Evolutionary conservation across 1,284 basidiomycete species (phyloP), one percentile per base, ranked within the genome.

Genomic region (Sporisorium sorghi): DNA sequence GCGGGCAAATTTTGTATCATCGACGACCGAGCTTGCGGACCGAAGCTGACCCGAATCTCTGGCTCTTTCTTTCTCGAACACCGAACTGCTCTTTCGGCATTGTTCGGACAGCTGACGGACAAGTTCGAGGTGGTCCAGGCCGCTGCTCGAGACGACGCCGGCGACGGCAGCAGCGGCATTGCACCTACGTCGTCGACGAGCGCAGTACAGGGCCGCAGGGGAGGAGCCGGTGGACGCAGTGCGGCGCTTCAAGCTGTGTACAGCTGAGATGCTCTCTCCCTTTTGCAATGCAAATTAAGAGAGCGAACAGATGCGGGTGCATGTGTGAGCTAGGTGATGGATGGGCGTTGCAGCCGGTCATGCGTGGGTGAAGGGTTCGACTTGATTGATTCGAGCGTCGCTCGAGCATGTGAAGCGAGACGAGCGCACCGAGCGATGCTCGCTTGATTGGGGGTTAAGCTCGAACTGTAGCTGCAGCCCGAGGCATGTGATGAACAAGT

Each of bases 91-190:
- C n/a, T n/a, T n/a, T 46, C n/a, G 17, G 33, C 23, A 19, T 28
- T 43, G 39, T 55, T 23, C 21, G 30, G n/a, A 19, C 59, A 79
- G 78, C 61, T 79, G 15, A 73, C 78, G 30, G 79, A 81, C 77
- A 78, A 77, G 56, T 81, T 81, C 55, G 77, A 81, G 35, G 32
- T 79, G 48, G 60, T 72, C 35, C 72, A 74, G 59, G 54, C 62
- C n/a, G 56, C 55, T 30, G 57, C 51, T 1, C 53, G 49, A 47
- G 62, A 66, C 3, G 62, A 63, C 19, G 46, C 30, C 9, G 58
- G 49, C 21, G 63, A 62, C 7, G 63, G 51, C 28, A 65, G 53
- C 14, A 40, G 51, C 28, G 71, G 53, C 14, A 40, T 60, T 1
- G 30, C 40, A 19, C 61, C 33, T 5, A 12, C 33, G 7, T 28